Evolutionary conservation across 2,329 filamentous ascomycete genomes (phyloP), one percentile per base, ranked within the genome.

Genomic region (Nannizziopsis barbatae): DNA sequence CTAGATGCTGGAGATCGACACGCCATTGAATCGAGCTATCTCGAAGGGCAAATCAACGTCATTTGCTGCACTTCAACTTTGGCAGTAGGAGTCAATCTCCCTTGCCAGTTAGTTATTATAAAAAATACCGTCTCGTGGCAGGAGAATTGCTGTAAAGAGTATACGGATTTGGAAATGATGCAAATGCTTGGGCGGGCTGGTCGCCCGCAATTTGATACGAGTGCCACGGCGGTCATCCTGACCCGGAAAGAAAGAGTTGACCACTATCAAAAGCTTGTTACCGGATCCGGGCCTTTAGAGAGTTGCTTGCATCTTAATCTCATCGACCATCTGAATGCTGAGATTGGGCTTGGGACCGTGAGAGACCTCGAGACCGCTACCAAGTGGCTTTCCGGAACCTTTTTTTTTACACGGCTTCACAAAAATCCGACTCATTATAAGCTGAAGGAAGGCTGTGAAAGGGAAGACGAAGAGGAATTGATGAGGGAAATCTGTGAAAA

Each of bases 21-120:
- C 35, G 70, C 74, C 1, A 70, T 93, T 14, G 85, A 92, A 59
- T 74, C 73, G 39, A 75, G 74, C 0, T 94, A 83, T 56, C 66
- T 87, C 3, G 69, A 77, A 14, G 83, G 85, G 0, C 72, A 86
- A n/a, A 74, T 93, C 50, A 81, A 72, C 53, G 79, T 93, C 30
- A 88, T 94, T 45, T 93, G 87, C 63, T 92, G 85, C 60, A 94
- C 86, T 0, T 89, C 86, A 0, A 94, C 86, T 0, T 70, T 94
- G 14, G 85, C 86, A 1, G 82, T 92, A 10, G 86, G 86, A 0
- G 77, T 94, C 27, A 94, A 94, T 59, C 65, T 93, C 8, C 87
- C 86, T 8, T 88, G 86, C 52, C 83, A 92, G 60, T 77, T 89
- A 2, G 86, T 89, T 3, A 79, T 93, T 8, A 76, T 94, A 48